Base-by-base conservation (phyloP, 2,329 filamentous ascomycete species). In the Dactylonectria macrodidyma region DNA sequence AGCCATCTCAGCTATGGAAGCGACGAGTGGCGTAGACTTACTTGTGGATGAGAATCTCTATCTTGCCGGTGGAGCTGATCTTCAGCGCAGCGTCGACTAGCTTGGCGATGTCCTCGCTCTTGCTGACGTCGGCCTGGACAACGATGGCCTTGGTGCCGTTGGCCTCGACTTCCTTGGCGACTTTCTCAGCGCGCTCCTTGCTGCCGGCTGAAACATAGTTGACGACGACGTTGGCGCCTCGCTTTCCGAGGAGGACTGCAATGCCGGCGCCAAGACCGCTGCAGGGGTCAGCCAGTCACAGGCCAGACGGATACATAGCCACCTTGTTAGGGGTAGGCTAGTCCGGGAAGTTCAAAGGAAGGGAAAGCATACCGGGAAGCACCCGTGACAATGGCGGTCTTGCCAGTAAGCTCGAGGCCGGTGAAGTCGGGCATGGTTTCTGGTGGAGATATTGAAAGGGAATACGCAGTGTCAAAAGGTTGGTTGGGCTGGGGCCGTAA, bases 11-110 rank as follows among this genome's bases (percentile, higher is more conserved):
- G 19, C 19, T 19, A 19, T 19, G 19, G 19, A 19, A 19, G 19
- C 19, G 19, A 19, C 19, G 19, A 19, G 19, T 19, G 19, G 19
- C 19, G 19, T 19, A 19, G 19, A 19, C 58, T 33, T 65, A 76
- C 73, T 76, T 76, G 54, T 76, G 73, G 3, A 75, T 64, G 2
- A 75, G 46, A 12, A 75, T 71, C 14, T 75, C 73, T 62, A 76
- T 72, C 59, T 76, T 75, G 3, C 71, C 70, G 8, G 48, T 70
- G 2, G 33, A 11, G 56, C 71, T 73, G 2, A 75, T 54, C 38
- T 68, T 44, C 4, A 76, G 34, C 0, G 74, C 72, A 2, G 62
- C 59, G 0, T 72, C 57, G 1, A 76, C 60, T 16, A 76, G 47
- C 46, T 69, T 72, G 4, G 65, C 59, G 14, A 70, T 64, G 1